phyloP scores from a whole-genome alignment of 768 basidiomycete genomes.

The Coprinellus aureogranulatus region DNA sequence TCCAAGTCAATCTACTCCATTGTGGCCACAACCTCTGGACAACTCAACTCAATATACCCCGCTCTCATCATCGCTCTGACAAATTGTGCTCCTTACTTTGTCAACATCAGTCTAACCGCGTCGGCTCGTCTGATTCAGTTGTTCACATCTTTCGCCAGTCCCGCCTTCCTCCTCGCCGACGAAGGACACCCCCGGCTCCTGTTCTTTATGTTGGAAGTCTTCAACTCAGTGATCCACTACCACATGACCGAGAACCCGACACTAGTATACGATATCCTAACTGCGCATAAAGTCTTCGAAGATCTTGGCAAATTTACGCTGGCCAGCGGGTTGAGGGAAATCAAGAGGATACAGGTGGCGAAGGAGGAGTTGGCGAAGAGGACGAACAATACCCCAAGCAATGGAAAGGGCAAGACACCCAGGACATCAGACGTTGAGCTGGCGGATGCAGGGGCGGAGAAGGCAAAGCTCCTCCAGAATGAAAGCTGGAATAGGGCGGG shows the following conservation, averaged over 20 bases:
- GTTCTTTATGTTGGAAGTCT: slow-evolving; percentile 92
- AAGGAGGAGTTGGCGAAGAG: slow-evolving; percentile 61
- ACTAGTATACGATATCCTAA: slow-evolving; percentile 80
- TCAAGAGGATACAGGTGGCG: slow-evolving; percentile 67
- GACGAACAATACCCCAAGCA: slow-evolving; percentile 22
- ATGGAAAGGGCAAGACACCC: slow-evolving; percentile 37
- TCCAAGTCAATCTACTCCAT: slow-evolving; percentile 87
- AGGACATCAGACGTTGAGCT: slow-evolving; percentile 33
- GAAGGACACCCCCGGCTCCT: slow-evolving; percentile 92
- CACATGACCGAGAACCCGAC: slow-evolving; percentile 84
- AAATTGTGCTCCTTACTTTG: slow-evolving; percentile 85
- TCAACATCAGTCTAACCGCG: slow-evolving; percentile 74
- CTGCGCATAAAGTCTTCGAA: slow-evolving; percentile 82
- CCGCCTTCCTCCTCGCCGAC: slow-evolving; percentile 85
- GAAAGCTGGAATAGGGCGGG: slow-evolving; percentile 35
- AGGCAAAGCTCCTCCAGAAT: slow-evolving; percentile 60
- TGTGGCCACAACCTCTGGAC: slow-evolving; percentile 82
- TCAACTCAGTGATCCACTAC: slow-evolving; percentile 80
- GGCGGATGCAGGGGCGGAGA: slow-evolving; percentile 54
- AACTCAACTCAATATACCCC: slow-evolving; percentile 82
- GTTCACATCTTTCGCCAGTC: slow-evolving; percentile 88
- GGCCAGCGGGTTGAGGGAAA: slow-evolving; percentile 78
- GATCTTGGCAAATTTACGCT: slow-evolving; percentile 91
- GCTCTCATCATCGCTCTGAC: slow-evolving; percentile 87
- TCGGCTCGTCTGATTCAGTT: slow-evolving; percentile 85